Evolutionary conservation across 2,329 filamentous ascomycete species (phyloP).

Genomic region (Onygenales sp.): DNA sequence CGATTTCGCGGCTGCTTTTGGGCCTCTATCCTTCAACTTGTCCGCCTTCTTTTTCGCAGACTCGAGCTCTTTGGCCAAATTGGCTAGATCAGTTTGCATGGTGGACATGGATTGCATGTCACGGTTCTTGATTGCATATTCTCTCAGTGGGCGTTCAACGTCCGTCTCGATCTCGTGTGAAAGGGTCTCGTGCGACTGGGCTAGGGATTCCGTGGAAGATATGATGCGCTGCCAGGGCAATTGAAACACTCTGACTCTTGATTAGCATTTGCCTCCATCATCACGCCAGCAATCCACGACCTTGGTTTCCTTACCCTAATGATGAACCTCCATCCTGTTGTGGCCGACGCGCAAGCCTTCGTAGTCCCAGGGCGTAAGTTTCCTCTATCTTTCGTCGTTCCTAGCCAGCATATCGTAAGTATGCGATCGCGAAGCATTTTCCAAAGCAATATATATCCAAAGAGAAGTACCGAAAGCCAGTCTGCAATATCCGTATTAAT

Average conservation of each 20-base stretch:
- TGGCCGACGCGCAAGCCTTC: conserved; percentile 67
- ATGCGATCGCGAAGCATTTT: conserved; percentile 1
- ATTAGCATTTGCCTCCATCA: conserved; percentile 8
- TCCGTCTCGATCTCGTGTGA: conserved; percentile 77
- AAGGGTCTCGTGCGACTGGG: conserved; percentile 72
- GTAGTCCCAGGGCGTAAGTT: conserved; percentile 70
- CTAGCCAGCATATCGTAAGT: conserved; percentile 38
- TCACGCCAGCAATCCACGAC: not conserved
- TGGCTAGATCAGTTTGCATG: conserved; percentile 69
- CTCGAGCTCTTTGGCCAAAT: conserved; percentile 76
- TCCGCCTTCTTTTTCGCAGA: conserved; percentile 76
- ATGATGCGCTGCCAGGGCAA: conserved; percentile 83
- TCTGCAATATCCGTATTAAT: conserved; percentile 88
- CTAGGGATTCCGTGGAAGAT: conserved; percentile 67
- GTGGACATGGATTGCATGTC: conserved; percentile 74
- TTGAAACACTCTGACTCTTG: conserved; percentile 64
- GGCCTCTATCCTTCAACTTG: conserved; percentile 71
- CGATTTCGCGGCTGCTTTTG: conserved; percentile 62
- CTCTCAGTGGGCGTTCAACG: conserved; percentile 73
- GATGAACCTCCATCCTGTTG: conserved; percentile 68
- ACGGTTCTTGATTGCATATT: conserved; percentile 59
- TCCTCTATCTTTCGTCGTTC: conserved; percentile 91
- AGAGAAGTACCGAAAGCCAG: conserved; percentile 72
- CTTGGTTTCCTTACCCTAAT: conserved; percentile 60
- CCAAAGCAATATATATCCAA: not conserved